phyloP scores from a whole-genome alignment of 805 yeast species.

The Candida tammaniensis region DNA sequence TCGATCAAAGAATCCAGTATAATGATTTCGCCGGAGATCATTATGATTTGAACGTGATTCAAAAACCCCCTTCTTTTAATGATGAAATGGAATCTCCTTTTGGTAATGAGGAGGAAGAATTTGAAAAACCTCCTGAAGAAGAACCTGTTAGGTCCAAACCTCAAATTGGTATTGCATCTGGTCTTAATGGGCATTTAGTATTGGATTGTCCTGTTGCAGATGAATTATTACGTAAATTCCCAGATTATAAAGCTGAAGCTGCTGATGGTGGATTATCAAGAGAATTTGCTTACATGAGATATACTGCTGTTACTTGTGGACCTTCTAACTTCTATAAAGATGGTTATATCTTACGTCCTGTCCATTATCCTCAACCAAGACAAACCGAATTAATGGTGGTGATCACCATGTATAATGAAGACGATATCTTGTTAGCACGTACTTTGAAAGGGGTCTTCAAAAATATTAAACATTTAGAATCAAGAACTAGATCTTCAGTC shows the following conservation, averaged over 20 bases:
- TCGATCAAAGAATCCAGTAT: slow-evolving; percentile 37
- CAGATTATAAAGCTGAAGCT: slow-evolving; percentile 30
- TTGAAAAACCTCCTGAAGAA: slow-evolving; percentile 32
- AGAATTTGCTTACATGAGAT: slow-evolving; percentile 61
- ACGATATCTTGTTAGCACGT: slow-evolving; percentile 57
- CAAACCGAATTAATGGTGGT: slow-evolving; percentile 62
- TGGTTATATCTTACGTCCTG: slow-evolving; percentile 56
- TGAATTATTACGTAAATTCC: slow-evolving; percentile 40
- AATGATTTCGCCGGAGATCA: slow-evolving; percentile 41
- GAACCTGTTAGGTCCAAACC: slow-evolving; percentile 32
- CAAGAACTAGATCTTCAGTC: slow-evolving; percentile 44
- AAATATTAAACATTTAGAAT: slow-evolving; percentile 56
- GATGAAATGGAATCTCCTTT: slow-evolving; percentile 23
- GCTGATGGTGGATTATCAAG: slow-evolving; percentile 43
- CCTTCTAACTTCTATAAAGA: slow-evolving; percentile 58
- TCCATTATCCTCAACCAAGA: slow-evolving; percentile 50
- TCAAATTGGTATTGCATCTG: slow-evolving; percentile 32
- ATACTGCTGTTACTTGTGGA: slow-evolving; percentile 66
- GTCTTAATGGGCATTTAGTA: slow-evolving; percentile 44
- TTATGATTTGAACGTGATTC: slow-evolving; percentile 34
- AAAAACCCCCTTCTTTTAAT: slow-evolving; percentile 14
- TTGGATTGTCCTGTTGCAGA: slow-evolving; percentile 47
- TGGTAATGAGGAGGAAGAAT: slow-evolving; percentile 22
- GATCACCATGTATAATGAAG: slow-evolving; percentile 67
- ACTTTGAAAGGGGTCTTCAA: slow-evolving; percentile 65